Evolutionary conservation across 441 rosid genomes (phyloP).

Genomic region (Breynia disticha): DNA sequence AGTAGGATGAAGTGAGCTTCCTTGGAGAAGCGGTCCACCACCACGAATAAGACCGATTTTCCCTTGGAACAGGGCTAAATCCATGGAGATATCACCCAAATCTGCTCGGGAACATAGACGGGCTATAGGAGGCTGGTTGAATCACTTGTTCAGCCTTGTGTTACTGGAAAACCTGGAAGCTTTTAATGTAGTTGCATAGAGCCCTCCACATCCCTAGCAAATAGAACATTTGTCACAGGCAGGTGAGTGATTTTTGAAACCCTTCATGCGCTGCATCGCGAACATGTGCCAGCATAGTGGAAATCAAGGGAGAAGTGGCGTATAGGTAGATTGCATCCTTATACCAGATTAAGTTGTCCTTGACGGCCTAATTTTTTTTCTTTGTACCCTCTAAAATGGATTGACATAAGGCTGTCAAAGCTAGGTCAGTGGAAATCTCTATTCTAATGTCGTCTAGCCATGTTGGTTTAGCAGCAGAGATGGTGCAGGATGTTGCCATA

Average conservation of each 20-base stretch:
- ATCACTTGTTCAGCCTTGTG: not conserved
- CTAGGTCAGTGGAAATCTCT: too few species aligned
- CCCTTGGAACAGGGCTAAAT: not conserved
- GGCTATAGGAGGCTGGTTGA: not conserved
- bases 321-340: too few species aligned
- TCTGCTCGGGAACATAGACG: not conserved
- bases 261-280: not conserved
- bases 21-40: not conserved
- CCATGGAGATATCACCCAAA: slow-evolving; percentile 1
- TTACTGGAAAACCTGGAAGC: not conserved
- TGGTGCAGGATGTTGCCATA: not conserved
- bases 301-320: not conserved
- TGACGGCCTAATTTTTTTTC: too few species aligned
- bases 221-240: not conserved
- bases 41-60: not conserved
- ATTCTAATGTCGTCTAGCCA: too few species aligned
- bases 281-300: not conserved
- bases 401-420: too few species aligned
- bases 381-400: too few species aligned
- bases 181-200: not conserved
- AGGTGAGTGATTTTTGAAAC: not conserved
- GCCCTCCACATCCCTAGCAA: too few species aligned
- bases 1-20: not conserved
- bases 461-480: too few species aligned
- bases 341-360: too few species aligned